Percentiles rank a stretch among this genome's conserved stretches.
Conservation (phyloP, 176 grass and related monocot species). For the Poa pratensis region DNA sequence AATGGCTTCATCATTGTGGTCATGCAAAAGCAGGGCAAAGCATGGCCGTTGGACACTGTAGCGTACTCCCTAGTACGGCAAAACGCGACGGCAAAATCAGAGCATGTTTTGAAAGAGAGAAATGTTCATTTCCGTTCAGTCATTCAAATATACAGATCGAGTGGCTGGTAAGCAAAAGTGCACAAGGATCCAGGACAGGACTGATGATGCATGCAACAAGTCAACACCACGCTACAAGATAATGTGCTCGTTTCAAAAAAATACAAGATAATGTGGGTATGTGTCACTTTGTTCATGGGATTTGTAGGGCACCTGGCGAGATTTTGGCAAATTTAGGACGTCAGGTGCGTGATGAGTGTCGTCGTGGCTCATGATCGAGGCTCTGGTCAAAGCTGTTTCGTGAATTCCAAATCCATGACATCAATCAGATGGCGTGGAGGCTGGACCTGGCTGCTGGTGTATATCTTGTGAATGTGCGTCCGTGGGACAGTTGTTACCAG, state of each 20-base stretch:
- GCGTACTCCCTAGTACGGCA: neutral
- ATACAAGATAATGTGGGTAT: neutral
- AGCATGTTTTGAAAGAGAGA: neutral
- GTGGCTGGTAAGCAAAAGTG: neutral
- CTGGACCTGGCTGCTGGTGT: neutral
- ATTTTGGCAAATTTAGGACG: neutral
- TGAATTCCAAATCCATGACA: slow-evolving; percentile 31
- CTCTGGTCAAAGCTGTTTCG: slow-evolving; percentile 21
- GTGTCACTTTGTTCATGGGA: neutral
- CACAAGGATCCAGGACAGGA: slow-evolving; percentile 10
- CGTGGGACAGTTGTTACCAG: slow-evolving; percentile 22
- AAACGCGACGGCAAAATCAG: neutral
- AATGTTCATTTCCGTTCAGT: neutral
- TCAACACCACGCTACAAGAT: slow-evolving; percentile 29
- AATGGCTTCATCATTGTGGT: slow-evolving; percentile 53
- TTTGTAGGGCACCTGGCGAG: neutral
- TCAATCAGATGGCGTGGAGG: neutral
- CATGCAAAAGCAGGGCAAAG: slow-evolving; percentile 60
- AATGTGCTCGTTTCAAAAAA: too few species aligned
- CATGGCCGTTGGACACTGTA: slow-evolving; percentile 34
- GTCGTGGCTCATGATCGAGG: neutral
- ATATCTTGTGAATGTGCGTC: slow-evolving; percentile 9
- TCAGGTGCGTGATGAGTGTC: slow-evolving; percentile 23
- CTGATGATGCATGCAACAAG: slow-evolving; percentile 15
- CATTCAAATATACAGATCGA: neutral